Evolutionary conservation across 2,329 filamentous ascomycete genomes (phyloP).

Genomic region (Microdochium paspali): DNA sequence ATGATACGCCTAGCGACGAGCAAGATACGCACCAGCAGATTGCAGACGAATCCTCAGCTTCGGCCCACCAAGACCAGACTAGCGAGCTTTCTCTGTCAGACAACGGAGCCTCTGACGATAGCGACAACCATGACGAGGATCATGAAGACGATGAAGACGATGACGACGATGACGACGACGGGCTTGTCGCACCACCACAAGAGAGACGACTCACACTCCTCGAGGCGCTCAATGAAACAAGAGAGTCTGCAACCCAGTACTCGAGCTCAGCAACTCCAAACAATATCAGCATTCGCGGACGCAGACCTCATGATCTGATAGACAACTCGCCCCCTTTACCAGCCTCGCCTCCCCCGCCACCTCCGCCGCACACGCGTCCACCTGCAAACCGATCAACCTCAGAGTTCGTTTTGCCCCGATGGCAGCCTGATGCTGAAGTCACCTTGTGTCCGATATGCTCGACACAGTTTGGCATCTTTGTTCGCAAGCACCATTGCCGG

Average conservation of each 20-base stretch:
- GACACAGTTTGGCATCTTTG: constrained; percentile 72
- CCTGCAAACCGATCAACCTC: not conserved
- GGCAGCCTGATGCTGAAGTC: constrained; percentile 84
- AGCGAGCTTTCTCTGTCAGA: too few relatives aligned
- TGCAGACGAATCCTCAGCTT: not conserved
- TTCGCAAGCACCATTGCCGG: constrained; percentile 89
- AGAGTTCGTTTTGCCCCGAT: constrained; percentile 26
- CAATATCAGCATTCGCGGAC: not conserved
- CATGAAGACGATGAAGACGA: not conserved
- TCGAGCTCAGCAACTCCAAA: not conserved
- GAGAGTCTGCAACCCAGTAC: not conserved
- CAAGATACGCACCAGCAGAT: not conserved
- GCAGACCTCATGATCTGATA: not conserved
- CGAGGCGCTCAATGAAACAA: not conserved
- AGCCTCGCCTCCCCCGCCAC: not conserved
- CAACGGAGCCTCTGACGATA: too few relatives aligned
- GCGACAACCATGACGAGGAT: too few relatives aligned
- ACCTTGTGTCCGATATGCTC: constrained; percentile 77
- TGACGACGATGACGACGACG: not conserved
- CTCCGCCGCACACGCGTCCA: not conserved
- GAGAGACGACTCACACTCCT: not conserved
- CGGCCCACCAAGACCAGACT: not conserved
- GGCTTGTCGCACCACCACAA: not conserved
- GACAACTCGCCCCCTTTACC: not conserved
- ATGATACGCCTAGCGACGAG: not conserved